Conservation (phyloP, 768 basidiomycete species). For the Macrolepiota dolichaula region DNA sequence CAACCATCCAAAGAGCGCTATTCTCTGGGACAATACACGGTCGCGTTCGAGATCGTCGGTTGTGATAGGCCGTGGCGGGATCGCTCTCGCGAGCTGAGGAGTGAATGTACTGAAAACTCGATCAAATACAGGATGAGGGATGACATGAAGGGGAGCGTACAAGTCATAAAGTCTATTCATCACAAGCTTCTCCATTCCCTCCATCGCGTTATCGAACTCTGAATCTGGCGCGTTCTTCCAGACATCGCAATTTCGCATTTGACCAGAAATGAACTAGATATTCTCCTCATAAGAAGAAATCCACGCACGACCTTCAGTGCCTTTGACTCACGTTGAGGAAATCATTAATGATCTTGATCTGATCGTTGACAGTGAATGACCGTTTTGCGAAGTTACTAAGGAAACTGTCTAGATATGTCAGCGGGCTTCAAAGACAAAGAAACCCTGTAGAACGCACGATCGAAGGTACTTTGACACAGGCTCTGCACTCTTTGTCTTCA, state of each 20-base stretch:
- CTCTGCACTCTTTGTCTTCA: conserved; percentile 84
- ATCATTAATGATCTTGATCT: conserved; percentile 93
- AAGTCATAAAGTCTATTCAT: conserved; percentile 98
- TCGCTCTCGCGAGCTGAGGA: conserved; percentile 67
- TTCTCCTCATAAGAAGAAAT: neutral
- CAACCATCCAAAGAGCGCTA: conserved; percentile 89
- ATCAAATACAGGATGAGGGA: neutral
- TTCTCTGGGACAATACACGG: conserved; percentile 84
- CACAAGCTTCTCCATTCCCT: conserved; percentile 99
- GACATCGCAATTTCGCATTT: conserved; percentile 81
- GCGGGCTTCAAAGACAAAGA: neutral
- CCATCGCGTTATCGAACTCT: conserved; percentile 96
- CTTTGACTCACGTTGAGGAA: conserved; percentile 69
- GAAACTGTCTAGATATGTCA: conserved; percentile 54
- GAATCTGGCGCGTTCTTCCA: conserved; percentile 76
- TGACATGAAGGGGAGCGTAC: conserved; percentile 43
- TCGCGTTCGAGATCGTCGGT: conserved; percentile 97
- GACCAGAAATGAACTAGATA: conserved; percentile 77
- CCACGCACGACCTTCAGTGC: conserved; percentile 8
- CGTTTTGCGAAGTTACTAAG: conserved; percentile 90
- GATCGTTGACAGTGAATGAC: conserved; percentile 88
- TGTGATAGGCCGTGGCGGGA: conserved; percentile 75
- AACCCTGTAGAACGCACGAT: conserved; percentile 62
- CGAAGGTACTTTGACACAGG: conserved; percentile 93
- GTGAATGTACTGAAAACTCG: conserved; percentile 75